Evolutionary conservation across 169 alveolate species (phyloP).

Genomic region (Plasmodium billcollinsi): DNA sequence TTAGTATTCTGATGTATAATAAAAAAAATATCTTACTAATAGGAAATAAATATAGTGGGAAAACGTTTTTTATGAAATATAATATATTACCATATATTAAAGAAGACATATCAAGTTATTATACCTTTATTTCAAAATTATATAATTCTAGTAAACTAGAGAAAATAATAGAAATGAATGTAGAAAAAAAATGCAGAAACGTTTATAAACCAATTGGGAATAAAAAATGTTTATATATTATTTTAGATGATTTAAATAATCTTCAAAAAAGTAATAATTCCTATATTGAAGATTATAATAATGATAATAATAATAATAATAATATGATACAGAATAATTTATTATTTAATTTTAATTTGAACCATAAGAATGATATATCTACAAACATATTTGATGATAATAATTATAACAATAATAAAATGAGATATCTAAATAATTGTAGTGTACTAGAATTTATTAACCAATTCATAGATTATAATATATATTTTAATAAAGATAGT

Average conservation of each 20-base stretch:
- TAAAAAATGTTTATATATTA: conserved; percentile 66
- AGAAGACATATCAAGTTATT: conserved; percentile 69
- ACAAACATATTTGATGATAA: conserved; percentile 10
- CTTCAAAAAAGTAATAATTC: conserved; percentile 37
- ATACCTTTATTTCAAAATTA: conserved; percentile 65
- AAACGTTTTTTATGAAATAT: conserved; percentile 75
- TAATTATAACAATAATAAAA: conserved; percentile 2
- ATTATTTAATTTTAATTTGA: conserved; percentile 44
- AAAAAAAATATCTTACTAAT: conserved; percentile 61
- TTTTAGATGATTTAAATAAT: conserved; percentile 71
- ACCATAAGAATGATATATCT: conserved; percentile 15
- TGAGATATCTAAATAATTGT: neutral
- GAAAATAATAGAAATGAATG: conserved; percentile 70
- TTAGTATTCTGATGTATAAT: conserved; percentile 68
- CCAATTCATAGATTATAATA: conserved; percentile 74
- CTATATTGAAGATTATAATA: neutral
- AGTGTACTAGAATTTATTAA: conserved; percentile 68
- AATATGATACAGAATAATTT: neutral
- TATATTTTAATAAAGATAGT: conserved; percentile 66
- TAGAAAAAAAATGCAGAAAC: conserved; percentile 76
- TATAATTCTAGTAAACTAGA: conserved; percentile 59
- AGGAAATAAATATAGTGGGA: conserved; percentile 76
- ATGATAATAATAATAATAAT: neutral
- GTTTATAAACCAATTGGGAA: conserved; percentile 71
- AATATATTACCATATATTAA: conserved; percentile 68